Evolutionary conservation across 176 grass and related monocot species (phyloP), one percentile per base, ranked within the genome.

Genomic region (Eremochloa ophiuroides): DNA sequence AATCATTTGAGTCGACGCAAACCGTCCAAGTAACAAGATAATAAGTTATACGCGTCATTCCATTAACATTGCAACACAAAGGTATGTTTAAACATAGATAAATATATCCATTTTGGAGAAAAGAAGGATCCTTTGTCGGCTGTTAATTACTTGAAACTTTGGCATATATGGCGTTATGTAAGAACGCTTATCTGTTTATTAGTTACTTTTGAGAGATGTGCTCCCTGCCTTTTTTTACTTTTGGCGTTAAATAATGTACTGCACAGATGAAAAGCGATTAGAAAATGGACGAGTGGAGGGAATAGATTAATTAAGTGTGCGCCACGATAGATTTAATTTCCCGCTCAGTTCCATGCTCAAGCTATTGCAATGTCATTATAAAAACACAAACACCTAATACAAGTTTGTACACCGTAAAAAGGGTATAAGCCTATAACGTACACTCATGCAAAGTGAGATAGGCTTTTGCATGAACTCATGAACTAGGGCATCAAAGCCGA

Each of bases 371-470:
- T 59, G 69, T 23, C 13, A 13, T 38, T 62, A 20, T 42, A 64
- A 70, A 69, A 76, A 2, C 18, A 29, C 29, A 3, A 20, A 29
- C 29, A 62, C 2, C 22, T 67, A 66, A 11, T 7, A 69, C 26
- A 40, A 39, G n/a, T n/a, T 22, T 17, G 15, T 14, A 4, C 26
- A 82, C 41, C 48, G 0, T 8, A 50, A 84, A 88, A 69, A 43
- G 62, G 62, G 69, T 84, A 75, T 68, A 63, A 10, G 22, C 72
- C 63, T 71, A 78, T 80, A 75, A 20, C n/a, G n/a, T n/a, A n/a
- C 87, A 70, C 35, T 31, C 76, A 84, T 62, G 75, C 69, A 88
- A 31, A 80, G 58, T 33, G 28, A 39, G 67, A 10, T 62, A 15
- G 34, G 63, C 42, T 70, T 43, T 74, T 37, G 70, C 18, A 71